These are phyloP conservation scores for Fusarium torreyae DNA, from an alignment of 2,329 filamentous ascomycete species.

Conservation along the genomic window DNA sequence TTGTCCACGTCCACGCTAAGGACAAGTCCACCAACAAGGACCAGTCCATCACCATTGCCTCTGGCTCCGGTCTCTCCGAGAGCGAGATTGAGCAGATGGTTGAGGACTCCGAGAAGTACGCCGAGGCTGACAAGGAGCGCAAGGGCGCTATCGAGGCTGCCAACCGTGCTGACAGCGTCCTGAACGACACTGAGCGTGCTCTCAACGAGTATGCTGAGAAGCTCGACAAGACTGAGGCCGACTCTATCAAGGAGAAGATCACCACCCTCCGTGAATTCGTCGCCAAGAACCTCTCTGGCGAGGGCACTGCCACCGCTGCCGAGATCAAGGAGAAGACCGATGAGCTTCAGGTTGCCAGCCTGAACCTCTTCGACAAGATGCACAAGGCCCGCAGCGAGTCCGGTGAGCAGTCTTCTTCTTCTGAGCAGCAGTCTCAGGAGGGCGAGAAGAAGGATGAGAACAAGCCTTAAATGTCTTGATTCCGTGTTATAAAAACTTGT, in stretches of 20 bases:
- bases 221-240: slow-evolving; percentile 96
- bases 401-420: slow-evolving; percentile 65
- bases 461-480: slow-evolving; percentile 70
- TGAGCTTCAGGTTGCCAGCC: slow-evolving; percentile 93
- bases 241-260: slow-evolving; percentile 96
- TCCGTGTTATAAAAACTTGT: slow-evolving; percentile 49
- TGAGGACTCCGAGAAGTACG: slow-evolving; percentile 96
- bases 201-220: slow-evolving; percentile 96
- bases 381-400: slow-evolving; percentile 91
- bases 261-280: slow-evolving; percentile 87
- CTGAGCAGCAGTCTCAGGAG: slow-evolving; percentile 66
- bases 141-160: slow-evolving; percentile 95
- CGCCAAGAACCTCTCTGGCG: slow-evolving; percentile 93
- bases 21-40: slow-evolving; percentile 99
- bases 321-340: slow-evolving; percentile 99
- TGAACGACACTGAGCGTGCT: slow-evolving; percentile 98
- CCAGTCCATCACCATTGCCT: slow-evolving; percentile 99
- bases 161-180: slow-evolving; percentile 95
- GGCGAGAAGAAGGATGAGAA: slow-evolving; percentile 84
- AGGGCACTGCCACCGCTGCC: slow-evolving; percentile 86
- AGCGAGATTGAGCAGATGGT: slow-evolving; percentile 98
- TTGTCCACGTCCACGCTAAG: slow-evolving; percentile 97
- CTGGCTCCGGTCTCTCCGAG: slow-evolving; percentile 96
- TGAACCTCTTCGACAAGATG: slow-evolving; percentile 99
- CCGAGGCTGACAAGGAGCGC: slow-evolving; percentile 95